phyloP scores from a whole-genome alignment of 139 green algal species.

The Tetratostichococcus sp. region DNA sequence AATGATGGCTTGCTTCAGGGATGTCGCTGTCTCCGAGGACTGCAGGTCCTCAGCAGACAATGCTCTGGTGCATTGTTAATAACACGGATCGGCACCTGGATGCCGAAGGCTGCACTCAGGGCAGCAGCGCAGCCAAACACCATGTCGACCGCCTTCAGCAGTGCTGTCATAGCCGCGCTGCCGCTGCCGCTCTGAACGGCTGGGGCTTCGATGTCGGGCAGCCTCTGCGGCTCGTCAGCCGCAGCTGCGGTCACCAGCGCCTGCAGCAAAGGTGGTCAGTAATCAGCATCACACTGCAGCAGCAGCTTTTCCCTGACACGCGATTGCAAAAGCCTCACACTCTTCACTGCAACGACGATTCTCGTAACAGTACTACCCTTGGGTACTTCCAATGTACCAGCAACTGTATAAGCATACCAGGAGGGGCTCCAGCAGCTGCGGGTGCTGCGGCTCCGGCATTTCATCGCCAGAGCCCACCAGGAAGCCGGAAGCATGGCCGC shows the following conservation, averaged over 20 bases:
- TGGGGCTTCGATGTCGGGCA: conserved; percentile 2
- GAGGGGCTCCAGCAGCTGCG: conserved; percentile 21
- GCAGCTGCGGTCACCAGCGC: too few relatives aligned
- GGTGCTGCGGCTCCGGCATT: conserved; percentile 32
- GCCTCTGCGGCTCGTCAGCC: too few relatives aligned
- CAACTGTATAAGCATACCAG: not conserved
- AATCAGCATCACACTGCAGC: too few relatives aligned
- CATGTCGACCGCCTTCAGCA: conserved; percentile 54
- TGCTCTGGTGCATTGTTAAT: not conserved
- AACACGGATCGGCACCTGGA: conserved; percentile 22
- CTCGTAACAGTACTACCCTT: too few relatives aligned
- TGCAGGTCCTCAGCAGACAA: not conserved
- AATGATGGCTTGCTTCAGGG: too few relatives aligned
- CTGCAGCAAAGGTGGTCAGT: too few relatives aligned
- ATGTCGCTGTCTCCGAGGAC: too few relatives aligned
- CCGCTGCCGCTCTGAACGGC: conserved; percentile 3
- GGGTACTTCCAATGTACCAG: too few relatives aligned
- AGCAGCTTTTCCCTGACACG: too few relatives aligned
- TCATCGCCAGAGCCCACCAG: conserved; percentile 59
- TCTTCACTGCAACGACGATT: too few relatives aligned
- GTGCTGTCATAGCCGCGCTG: conserved; percentile 30
- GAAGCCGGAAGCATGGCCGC: conserved; percentile 53
- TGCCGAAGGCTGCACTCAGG: conserved; percentile 74
- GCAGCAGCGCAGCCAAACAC: conserved; percentile 78
- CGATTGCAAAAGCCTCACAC: too few relatives aligned